These are phyloP conservation scores for Cynara cardunculus DNA, from an alignment of 129 eudicot species.

Conservation along the genomic window DNA sequence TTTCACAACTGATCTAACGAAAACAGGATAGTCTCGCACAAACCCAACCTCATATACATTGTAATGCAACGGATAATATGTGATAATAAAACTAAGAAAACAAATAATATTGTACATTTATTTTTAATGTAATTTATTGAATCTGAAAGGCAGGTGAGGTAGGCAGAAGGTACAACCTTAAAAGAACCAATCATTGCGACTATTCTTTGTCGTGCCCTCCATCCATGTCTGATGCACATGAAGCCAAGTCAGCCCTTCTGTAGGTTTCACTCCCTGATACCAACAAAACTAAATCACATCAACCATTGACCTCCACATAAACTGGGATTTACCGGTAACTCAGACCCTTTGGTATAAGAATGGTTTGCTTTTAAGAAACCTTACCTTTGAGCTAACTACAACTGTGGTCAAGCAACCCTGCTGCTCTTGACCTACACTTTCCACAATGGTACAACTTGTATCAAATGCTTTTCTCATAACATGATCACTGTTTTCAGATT, in stretches of 20 bases:
- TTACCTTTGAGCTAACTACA: conserved; percentile 72
- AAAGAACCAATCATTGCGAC: conserved; percentile 48
- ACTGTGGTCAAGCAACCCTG: conserved; percentile 63
- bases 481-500: neutral
- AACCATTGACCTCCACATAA: neutral
- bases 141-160: conserved; percentile 15
- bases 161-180: conserved; percentile 19
- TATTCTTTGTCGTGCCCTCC: conserved; percentile 34
- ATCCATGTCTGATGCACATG: conserved; percentile 95
- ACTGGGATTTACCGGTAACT: neutral
- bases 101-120: neutral
- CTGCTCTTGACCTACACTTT: conserved; percentile 60
- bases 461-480: neutral
- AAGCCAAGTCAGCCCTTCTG: conserved; percentile 76
- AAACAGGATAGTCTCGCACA: neutral
- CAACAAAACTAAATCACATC: conserved; percentile 12
- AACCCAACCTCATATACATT: neutral
- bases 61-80: neutral
- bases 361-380: neutral
- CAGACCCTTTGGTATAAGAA: neutral
- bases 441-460: neutral
- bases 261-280: conserved; percentile 51
- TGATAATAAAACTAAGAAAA: neutral
- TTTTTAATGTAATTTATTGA: neutral
- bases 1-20: too few relatives aligned